Percentiles rank a stretch among this genome's conserved stretches.
Evolutionary conservation across 2,329 filamentous ascomycete genomes (phyloP).

Genomic region (Scortechinia acanthostroma): DNA sequence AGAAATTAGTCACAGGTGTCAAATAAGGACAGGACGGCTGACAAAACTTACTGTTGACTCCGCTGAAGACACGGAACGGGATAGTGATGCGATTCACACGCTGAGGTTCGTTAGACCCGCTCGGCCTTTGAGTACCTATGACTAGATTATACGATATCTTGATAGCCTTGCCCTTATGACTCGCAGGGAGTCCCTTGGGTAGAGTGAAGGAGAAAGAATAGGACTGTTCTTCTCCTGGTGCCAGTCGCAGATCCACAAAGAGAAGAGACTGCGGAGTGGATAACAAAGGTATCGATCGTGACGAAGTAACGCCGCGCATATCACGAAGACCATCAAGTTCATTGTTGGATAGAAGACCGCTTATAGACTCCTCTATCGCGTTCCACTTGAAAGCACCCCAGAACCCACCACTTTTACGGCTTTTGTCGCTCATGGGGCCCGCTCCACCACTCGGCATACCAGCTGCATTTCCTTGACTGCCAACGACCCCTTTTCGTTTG

Average conservation of each 20-base stretch:
- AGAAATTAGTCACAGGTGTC: neutral
- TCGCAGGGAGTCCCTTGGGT: constrained; percentile 63
- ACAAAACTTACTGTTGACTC: constrained; percentile 42
- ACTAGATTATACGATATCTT: constrained; percentile 66
- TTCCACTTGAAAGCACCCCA: constrained; percentile 46
- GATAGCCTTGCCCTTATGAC: constrained; percentile 64
- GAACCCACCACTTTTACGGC: neutral
- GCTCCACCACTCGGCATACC: constrained; percentile 35
- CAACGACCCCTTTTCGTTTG: constrained; percentile 65
- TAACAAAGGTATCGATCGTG: constrained; percentile 60
- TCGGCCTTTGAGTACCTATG: constrained; percentile 62
- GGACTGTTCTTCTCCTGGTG: constrained; percentile 61
- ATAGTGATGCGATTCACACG: constrained; percentile 63
- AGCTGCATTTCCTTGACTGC: constrained; percentile 45
- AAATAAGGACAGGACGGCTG: neutral
- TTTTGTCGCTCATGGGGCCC: constrained; percentile 49
- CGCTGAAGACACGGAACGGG: constrained; percentile 65
- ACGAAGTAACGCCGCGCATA: constrained; percentile 61
- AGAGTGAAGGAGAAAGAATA: constrained; percentile 63
- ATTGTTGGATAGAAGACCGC: constrained; percentile 56
- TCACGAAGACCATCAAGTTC: constrained; percentile 67
- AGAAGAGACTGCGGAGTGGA: constrained; percentile 69
- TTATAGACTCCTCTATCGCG: constrained; percentile 62
- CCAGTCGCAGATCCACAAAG: constrained; percentile 64
- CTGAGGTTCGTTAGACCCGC: constrained; percentile 41